Evolutionary conservation across 1,139 yeast species (phyloP).

Genomic region (Yamadazyma jaroonii): DNA sequence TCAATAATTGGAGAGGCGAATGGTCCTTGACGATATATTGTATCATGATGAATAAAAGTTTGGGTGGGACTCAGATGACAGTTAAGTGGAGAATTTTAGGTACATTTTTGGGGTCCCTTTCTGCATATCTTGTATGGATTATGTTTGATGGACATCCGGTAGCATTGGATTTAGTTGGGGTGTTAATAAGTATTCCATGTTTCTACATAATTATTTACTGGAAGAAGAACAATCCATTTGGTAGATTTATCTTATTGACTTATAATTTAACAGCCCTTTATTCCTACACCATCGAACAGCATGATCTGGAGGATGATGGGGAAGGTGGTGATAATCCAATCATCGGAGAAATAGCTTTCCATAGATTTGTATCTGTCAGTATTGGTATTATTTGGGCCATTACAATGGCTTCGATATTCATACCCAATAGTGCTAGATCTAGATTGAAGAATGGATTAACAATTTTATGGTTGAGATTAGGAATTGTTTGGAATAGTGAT

Average conservation of each 20-base stretch:
- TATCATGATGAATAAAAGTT: constrained; percentile 79
- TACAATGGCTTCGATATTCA: constrained; percentile 56
- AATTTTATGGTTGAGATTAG: constrained; percentile 73
- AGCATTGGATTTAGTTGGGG: constrained; percentile 57
- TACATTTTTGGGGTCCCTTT: constrained; percentile 65
- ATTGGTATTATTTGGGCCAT: constrained; percentile 79
- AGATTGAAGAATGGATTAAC: constrained; percentile 65
- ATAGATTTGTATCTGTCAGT: constrained; percentile 69
- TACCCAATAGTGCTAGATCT: constrained; percentile 75
- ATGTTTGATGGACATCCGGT: constrained; percentile 55
- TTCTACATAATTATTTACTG: constrained; percentile 69
- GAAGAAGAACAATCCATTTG: constrained; percentile 62
- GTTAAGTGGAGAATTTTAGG: constrained; percentile 76
- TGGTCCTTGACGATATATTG: constrained; percentile 83
- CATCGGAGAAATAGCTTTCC: constrained; percentile 75
- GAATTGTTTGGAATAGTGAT: constrained; percentile 72
- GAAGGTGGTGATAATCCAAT: constrained; percentile 73
- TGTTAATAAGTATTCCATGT: constrained; percentile 58
- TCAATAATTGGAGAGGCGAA: constrained; percentile 72
- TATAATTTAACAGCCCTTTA: constrained; percentile 78
- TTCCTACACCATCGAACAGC: constrained; percentile 64
- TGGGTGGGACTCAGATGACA: constrained; percentile 85
- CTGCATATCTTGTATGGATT: constrained; percentile 61
- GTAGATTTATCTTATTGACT: constrained; percentile 71
- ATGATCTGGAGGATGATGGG: constrained; percentile 60